Evolutionary conservation across 768 basidiomycete genomes (phyloP).

Genomic region (Epithele typhae): DNA sequence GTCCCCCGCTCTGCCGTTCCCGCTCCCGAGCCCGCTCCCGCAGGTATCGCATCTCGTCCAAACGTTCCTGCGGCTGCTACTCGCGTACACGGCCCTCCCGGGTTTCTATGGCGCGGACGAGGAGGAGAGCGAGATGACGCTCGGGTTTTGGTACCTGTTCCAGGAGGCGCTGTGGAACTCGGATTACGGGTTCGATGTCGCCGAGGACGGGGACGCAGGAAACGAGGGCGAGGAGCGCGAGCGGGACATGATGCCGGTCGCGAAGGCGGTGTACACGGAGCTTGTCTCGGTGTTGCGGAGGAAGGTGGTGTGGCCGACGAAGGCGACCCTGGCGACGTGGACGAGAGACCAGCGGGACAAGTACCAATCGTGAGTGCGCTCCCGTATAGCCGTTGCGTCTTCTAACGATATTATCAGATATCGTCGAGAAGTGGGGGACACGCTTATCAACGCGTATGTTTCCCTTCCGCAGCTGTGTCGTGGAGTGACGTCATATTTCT

Average conservation of each 20-base stretch:
- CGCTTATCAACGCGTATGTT: constrained; percentile 80
- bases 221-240: constrained; percentile 19
- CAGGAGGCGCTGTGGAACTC: constrained; percentile 82
- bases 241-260: constrained; percentile 45
- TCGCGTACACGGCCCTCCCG: constrained; percentile 69
- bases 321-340: constrained; percentile 46
- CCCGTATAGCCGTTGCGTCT: background rate
- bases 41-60: constrained; percentile 39
- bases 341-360: constrained; percentile 75
- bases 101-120: constrained; percentile 83
- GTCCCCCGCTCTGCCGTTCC: constrained; percentile 16
- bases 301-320: constrained; percentile 73
- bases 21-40: constrained; percentile 12
- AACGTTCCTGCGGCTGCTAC: constrained; percentile 62
- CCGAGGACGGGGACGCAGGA: constrained; percentile 13
- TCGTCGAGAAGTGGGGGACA: constrained; percentile 83
- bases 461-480: background rate
- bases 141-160: constrained; percentile 87
- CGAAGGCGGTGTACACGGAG: constrained; percentile 76
- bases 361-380: constrained; percentile 66
- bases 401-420: constrained; percentile 53
- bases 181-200: constrained; percentile 43
- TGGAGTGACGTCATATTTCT: constrained; percentile 6
- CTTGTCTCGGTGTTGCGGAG: constrained; percentile 64
- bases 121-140: constrained; percentile 81